A percentile compares a stretch with the other conserved stretches of the same genome.
Conservation (phyloP, 2,329 filamentous ascomycete species). For the Trichoderma sp. region DNA sequence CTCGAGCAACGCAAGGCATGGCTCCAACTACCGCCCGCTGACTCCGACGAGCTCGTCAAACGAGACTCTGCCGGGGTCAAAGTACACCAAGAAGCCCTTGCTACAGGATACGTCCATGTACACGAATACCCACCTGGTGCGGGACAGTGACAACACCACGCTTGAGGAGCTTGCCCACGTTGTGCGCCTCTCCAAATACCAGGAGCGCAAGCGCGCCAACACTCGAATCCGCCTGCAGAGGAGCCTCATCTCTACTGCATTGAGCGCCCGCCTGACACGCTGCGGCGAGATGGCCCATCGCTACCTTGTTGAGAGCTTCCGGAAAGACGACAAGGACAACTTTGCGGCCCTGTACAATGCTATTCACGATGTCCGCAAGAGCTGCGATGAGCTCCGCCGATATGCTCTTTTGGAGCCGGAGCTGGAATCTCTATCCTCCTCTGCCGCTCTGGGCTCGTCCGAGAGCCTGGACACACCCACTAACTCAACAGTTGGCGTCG, state of each 20-base stretch:
- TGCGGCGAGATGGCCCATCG: conserved; percentile 72
- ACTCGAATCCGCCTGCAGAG: conserved; percentile 71
- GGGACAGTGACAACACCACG: conserved; percentile 63
- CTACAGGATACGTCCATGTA: conserved; percentile 66
- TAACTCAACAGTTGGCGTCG: conserved; percentile 40
- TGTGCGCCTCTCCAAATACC: conserved; percentile 74
- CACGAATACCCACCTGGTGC: conserved; percentile 57
- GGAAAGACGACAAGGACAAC: conserved; percentile 72
- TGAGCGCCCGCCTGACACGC: conserved; percentile 70
- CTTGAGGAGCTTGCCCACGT: conserved; percentile 76
- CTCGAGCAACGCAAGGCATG: conserved; percentile 31
- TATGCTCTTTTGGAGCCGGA: conserved; percentile 72
- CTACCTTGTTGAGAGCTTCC: conserved; percentile 74
- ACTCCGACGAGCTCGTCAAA: conserved; percentile 38
- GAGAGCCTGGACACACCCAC: conserved; percentile 50
- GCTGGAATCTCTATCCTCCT: conserved; percentile 55
- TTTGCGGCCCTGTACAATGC: conserved; percentile 75
- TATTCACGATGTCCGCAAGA: conserved; percentile 74
- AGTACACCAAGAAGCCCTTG: conserved; percentile 49
- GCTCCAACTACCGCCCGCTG: conserved; percentile 27
- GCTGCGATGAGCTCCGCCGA: conserved; percentile 68
- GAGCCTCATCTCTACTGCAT: conserved; percentile 69
- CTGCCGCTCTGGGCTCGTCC: conserved; percentile 42
- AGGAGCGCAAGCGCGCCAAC: conserved; percentile 74
- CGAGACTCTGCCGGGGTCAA: conserved; percentile 15